Percentiles rank a stretch among this genome's conserved stretches.
Evolutionary conservation across 1,139 yeast species (phyloP).

Genomic region (Sugiyamaella japonica): DNA sequence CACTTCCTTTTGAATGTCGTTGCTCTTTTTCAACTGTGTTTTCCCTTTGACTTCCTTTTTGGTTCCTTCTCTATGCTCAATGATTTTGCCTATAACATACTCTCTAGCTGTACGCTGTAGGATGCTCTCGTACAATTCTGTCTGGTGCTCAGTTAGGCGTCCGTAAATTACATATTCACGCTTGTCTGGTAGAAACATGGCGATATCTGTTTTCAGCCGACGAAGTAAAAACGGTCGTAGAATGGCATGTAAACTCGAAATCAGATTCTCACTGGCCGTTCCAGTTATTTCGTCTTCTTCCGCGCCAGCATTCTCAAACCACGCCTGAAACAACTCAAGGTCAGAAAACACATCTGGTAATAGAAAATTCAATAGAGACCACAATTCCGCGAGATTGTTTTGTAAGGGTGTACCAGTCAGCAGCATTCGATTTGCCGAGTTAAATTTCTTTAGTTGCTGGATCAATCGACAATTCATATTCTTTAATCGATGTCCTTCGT

Average conservation of each 20-base stretch:
- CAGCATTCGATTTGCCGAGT: conserved; percentile 48
- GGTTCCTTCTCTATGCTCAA: conserved; percentile 27
- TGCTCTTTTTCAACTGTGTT: not conserved
- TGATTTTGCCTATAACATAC: conserved; percentile 42
- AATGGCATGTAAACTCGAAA: conserved; percentile 79
- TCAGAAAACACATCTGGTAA: conserved; percentile 93
- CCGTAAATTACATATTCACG: conserved; percentile 83
- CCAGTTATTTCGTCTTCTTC: conserved; percentile 28
- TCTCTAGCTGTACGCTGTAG: conserved; percentile 46
- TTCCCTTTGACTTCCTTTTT: not conserved
- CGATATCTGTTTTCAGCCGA: conserved; percentile 72
- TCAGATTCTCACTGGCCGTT: conserved; percentile 49
- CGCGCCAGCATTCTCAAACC: conserved; percentile 77
- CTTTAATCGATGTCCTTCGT: conserved; percentile 56
- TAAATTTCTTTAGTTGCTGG: conserved; percentile 43
- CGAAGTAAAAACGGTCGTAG: conserved; percentile 84
- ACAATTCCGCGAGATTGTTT: conserved; percentile 50
- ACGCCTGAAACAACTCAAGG: conserved; percentile 80
- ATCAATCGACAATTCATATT: conserved; percentile 46
- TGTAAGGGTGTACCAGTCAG: conserved; percentile 59
- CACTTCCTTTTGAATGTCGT: no score
- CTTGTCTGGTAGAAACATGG: conserved; percentile 74
- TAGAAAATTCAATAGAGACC: conserved; percentile 46
- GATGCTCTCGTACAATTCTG: conserved; percentile 60
- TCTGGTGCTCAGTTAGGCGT: conserved; percentile 63